Base-by-base conservation (phyloP, 345 rosid species). In the Rhodomyrtus tomentosa region DNA sequence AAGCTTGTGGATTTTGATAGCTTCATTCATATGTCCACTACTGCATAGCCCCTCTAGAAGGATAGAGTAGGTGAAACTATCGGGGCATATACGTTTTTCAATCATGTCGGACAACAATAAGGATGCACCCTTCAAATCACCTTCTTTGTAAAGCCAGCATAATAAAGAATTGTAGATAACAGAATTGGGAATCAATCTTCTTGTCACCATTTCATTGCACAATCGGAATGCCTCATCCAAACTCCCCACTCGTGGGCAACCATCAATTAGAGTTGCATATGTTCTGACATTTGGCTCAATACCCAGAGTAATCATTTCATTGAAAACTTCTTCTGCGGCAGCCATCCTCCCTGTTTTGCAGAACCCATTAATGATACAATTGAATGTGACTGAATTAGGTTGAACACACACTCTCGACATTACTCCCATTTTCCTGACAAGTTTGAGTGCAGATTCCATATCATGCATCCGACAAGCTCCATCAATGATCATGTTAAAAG, bases 401-500 rank as follows among this genome's bases (percentile, higher is more conserved):
- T 80, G 89, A 83, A 90, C 90, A 83, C 11, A 86, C 48, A 51
- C 83, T 10, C 82, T 85, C 1, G 95, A 91, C 93, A 93, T 90
- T 8, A 85, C 62, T 90, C 90, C 86, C 91, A 93, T 90, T 87
- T 91, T 93, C 85, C 82, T 73, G 29, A 72, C 51, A 59, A 85
- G 80, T 58, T 81, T 68, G 3, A 85, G 81, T 3, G 87, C 84
- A 50, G 82, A 81, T 85, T 81, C 81, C 87, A 85, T 85, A 54
- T 85, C 25, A 1, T 68, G 48, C 49, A 72, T 52, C 87, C 52
- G 81, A 68, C 87, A 85, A 3, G 84, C 87, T 86, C 91, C 94
- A 91, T 92, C 92, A 27, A 95, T 90, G 21, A 93, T 92, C 94
- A 93, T 89, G 82, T 92, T 95, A 86, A 92, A 92, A 83, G 92